Conservation (phyloP, 805 yeast species). For the Kazachstania taianensis region DNA sequence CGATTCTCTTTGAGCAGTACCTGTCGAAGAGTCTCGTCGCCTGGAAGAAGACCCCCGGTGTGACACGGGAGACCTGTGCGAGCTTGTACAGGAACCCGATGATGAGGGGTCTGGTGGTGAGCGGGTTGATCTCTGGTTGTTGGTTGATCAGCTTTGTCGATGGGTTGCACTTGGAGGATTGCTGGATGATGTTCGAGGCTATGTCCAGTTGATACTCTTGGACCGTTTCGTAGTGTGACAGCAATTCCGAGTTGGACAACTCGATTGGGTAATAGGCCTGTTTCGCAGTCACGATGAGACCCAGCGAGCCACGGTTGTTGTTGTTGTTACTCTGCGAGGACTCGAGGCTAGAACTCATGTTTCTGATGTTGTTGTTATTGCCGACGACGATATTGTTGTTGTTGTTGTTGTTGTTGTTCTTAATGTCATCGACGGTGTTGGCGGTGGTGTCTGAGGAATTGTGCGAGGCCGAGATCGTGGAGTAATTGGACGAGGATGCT, state of each 20-base stretch:
- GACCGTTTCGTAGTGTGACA: constrained; percentile 36
- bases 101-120: constrained; percentile 55
- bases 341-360: constrained; percentile 1
- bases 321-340: constrained; percentile 2
- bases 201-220: constrained; percentile 47
- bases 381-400: background rate
- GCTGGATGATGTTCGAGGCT: constrained; percentile 30
- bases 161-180: constrained; percentile 37
- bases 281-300: constrained; percentile 32
- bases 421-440: background rate
- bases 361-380: constrained; percentile 1
- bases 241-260: constrained; percentile 40
- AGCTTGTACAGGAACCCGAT: constrained; percentile 74
- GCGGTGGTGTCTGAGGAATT: background rate
- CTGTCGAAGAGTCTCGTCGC: constrained; percentile 76
- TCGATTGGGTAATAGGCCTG: constrained; percentile 43
- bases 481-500: constrained; percentile 3
- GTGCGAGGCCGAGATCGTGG: background rate
- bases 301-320: constrained; percentile 12
- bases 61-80: constrained; percentile 45
- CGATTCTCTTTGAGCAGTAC: constrained; percentile 80
- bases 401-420: background rate
- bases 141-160: constrained; percentile 58
- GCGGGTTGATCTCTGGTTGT: constrained; percentile 79
- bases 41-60: constrained; percentile 58